Evolutionary conservation across 2,329 filamentous ascomycete genomes (phyloP).

Genomic region (Furcasterigmium furcatum): DNA sequence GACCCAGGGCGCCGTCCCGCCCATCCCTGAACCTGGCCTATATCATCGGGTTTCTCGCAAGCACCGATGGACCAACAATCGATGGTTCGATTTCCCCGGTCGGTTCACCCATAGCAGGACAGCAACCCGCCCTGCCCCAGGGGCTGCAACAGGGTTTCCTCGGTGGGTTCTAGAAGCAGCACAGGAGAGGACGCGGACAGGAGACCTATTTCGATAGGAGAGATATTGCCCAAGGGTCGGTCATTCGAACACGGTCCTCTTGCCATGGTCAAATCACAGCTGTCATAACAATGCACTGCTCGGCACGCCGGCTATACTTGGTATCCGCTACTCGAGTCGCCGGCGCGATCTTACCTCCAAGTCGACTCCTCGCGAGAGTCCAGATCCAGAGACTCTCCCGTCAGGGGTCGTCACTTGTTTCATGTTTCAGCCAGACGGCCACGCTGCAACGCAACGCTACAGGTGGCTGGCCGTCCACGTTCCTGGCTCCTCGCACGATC

Average conservation of each 20-base stretch:
- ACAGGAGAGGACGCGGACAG: too few species aligned
- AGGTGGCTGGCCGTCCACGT: conserved; percentile 1
- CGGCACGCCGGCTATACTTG: too few species aligned
- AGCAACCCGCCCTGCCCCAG: background rate
- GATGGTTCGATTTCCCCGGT: conserved; percentile 3
- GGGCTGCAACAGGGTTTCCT: background rate
- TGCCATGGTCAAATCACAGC: too few species aligned
- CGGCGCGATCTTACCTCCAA: too few species aligned
- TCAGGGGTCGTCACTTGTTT: conserved; percentile 6
- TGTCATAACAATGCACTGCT: too few species aligned
- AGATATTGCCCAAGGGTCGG: too few species aligned
- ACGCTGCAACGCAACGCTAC: conserved; percentile 1
- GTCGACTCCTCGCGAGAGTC: too few species aligned
- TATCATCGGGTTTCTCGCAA: background rate
- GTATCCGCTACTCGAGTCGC: too few species aligned
- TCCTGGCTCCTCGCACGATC: background rate
- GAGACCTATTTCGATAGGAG: too few species aligned
- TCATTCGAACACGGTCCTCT: too few species aligned
- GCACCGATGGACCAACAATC: background rate
- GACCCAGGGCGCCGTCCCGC: too few species aligned
- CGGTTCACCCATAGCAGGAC: background rate
- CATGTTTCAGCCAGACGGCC: conserved; percentile 9
- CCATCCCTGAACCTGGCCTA: too few species aligned
- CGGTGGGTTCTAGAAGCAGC: background rate
- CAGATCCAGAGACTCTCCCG: background rate